Evolutionary conservation across 768 basidiomycete genomes (phyloP), one percentile per base, ranked within the genome.

Genomic region (Tulasnella sp.): DNA sequence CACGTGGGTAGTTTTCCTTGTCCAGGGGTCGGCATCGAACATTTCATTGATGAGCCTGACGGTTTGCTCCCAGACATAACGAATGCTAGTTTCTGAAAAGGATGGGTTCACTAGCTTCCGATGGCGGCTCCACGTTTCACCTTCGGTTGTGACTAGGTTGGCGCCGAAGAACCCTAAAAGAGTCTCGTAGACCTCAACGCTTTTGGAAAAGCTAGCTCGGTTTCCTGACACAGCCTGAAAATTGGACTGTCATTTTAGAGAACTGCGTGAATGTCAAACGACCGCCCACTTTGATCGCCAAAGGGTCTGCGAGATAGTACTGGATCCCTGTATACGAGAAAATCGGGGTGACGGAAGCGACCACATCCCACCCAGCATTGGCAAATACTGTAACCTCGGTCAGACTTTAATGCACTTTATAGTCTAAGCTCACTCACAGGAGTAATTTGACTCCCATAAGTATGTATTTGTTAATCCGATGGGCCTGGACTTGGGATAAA

Each of bases 31-130:
- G 72, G n/a, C 34, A 39, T 68, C 71, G 40, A 78, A 72, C 42
- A 78, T 71, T 34, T 78, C 77, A n/a, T 78, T 39, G 38, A 78
- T 44, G 34, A 78, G 44, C 68, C 68, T 39, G 39, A 44, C 42
- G 6, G 39, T 46, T 19, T 68, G 36, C 31, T 73, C 40, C 58
- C 68, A 71, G n/a, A 78, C 40, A 16, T n/a, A 72, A 21, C 42
- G 42, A 18, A 72, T 39, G 68, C 71, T 78, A 14, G 36, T 42
- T 16, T 78, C 71, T 0, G 7, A 34, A 24, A 73, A 73, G 1
- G 68, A 44, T 16, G 39, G 71, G 5, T 7, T 48, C 10, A 16
- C 2, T 2, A 56, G 19, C 39, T 72, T 72, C n/a, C 71, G 76
- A 12, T 73, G 39, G n/a, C 77, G 71, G 24, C 36, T 44, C 77